Percentiles rank a stretch among this genome's conserved stretches.
These are phyloP conservation scores for Crithidia bombi DNA, from an alignment of 208 protist species.

Conservation along the genomic window DNA sequence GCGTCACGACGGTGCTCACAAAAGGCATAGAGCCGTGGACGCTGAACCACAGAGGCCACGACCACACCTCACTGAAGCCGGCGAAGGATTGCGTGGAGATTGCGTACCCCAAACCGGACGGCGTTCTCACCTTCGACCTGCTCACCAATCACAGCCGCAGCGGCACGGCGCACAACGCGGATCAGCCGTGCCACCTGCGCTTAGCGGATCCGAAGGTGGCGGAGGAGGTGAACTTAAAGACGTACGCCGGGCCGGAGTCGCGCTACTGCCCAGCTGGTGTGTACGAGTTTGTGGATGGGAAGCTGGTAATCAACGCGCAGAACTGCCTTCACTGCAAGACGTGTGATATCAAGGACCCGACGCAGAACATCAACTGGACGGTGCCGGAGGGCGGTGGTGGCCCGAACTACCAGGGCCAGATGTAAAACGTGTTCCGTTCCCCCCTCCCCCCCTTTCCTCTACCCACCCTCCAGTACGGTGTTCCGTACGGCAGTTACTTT, in stretches of 20 bases:
- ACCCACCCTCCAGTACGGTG: no score
- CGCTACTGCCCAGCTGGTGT: slow-evolving; percentile 97
- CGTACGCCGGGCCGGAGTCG: slow-evolving; percentile 93
- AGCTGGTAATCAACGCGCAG: slow-evolving; percentile 97
- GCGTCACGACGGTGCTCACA: slow-evolving; percentile 79
- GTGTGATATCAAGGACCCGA: slow-evolving; percentile 98
- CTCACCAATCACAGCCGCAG: slow-evolving; percentile 95
- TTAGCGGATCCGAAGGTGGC: slow-evolving; percentile 79
- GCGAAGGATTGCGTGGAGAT: slow-evolving; percentile 83
- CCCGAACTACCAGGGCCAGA: slow-evolving; percentile 84
- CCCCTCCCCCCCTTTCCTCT: no score
- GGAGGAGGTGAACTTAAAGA: slow-evolving; percentile 83
- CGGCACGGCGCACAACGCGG: slow-evolving; percentile 96
- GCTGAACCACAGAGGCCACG: slow-evolving; percentile 72
- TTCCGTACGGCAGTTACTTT: no score
- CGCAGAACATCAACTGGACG: slow-evolving; percentile 97
- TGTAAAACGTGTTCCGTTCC: slow-evolving; percentile 56
- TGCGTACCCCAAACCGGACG: slow-evolving; percentile 98
- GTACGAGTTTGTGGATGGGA: slow-evolving; percentile 93
- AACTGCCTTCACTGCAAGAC: slow-evolving; percentile 99
- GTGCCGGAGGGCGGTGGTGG: slow-evolving; percentile 94
- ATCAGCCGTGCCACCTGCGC: slow-evolving; percentile 96
- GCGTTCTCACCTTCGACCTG: slow-evolving; percentile 96
- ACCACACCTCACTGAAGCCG: slow-evolving; percentile 79
- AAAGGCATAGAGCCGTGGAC: slow-evolving; percentile 93